These are phyloP conservation scores for Theileria orientalis DNA, from an alignment of 169 alveolate genomes.

Conservation along the genomic window DNA sequence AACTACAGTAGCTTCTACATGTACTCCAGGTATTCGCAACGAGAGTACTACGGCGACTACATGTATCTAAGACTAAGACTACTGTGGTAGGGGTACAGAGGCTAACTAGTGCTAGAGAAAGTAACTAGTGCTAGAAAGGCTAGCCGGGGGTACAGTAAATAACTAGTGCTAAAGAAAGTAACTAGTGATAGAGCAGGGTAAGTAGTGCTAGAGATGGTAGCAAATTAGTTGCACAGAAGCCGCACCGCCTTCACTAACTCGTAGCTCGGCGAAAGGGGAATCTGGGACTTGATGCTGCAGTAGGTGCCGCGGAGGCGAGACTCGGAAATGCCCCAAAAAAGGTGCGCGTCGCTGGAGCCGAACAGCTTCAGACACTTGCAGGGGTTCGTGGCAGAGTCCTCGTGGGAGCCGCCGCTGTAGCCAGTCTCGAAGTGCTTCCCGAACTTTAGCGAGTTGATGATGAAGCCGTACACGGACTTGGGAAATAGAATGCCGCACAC, in stretches of 20 bases:
- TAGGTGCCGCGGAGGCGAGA: conserved; percentile 48
- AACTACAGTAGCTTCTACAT: too few species aligned
- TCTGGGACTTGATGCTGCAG: conserved; percentile 29
- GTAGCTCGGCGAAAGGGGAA: conserved; percentile 49
- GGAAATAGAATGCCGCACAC: conserved; percentile 59
- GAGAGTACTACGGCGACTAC: too few species aligned
- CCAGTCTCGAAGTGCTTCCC: conserved; percentile 66
- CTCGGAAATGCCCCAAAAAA: conserved; percentile 69
- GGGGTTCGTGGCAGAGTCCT: conserved; percentile 56
- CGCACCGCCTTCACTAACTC: conserved; percentile 12
- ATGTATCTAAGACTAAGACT: too few species aligned
- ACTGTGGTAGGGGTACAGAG: too few species aligned
- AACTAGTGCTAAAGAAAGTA: too few species aligned
- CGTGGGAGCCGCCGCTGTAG: conserved; percentile 66
- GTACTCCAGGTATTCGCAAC: too few species aligned
- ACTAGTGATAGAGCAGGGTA: too few species aligned
- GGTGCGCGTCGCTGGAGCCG: conserved; percentile 42
- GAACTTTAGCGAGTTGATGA: conserved; percentile 56
- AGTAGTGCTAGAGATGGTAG: too few species aligned
- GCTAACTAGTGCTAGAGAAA: too few species aligned
- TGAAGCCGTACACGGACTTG: conserved; percentile 32
- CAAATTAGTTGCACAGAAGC: not conserved
- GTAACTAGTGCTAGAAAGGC: too few species aligned
- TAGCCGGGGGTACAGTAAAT: too few species aligned
- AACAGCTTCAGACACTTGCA: conserved; percentile 54